These are phyloP conservation scores for Pseudozyma pruni DNA, from an alignment of 1,284 basidiomycete species.

Conservation along the genomic window DNA sequence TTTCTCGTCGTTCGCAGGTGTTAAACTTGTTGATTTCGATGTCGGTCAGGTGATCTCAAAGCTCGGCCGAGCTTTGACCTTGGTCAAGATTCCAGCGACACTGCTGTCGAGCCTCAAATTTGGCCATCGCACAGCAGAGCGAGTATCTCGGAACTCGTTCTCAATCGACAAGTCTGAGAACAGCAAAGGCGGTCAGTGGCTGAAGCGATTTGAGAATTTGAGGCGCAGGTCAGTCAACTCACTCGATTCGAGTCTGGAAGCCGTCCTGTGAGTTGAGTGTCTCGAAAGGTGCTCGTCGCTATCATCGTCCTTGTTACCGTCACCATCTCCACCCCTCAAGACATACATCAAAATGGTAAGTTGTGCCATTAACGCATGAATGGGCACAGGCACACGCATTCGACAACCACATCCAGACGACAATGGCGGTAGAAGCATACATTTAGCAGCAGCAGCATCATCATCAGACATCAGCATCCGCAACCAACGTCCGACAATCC, in stretches of 20 bases:
- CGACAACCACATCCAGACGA: not conserved
- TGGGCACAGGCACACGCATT: slow-evolving; percentile 15
- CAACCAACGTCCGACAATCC: too few relatives aligned
- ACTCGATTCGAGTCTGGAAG: not conserved
- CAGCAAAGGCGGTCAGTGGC: not conserved
- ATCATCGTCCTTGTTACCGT: slow-evolving; percentile 36
- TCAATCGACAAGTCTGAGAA: not conserved
- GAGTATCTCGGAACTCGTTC: slow-evolving; percentile 4
- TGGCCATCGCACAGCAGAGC: too few relatives aligned
- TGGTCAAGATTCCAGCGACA: not conserved
- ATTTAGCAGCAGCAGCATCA: slow-evolving; percentile 6
- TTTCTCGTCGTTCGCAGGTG: not conserved
- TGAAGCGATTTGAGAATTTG: slow-evolving; percentile 6
- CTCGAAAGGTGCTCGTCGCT: slow-evolving; percentile 26
- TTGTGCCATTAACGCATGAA: slow-evolving; percentile 15
- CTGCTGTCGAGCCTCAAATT: too few relatives aligned
- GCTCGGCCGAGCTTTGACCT: slow-evolving; percentile 11
- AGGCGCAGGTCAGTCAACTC: not conserved
- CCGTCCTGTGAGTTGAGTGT: slow-evolving; percentile 2
- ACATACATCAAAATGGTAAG: slow-evolving; percentile 55
- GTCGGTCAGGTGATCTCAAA: slow-evolving; percentile 3
- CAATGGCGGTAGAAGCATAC: not conserved
- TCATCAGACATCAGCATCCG: not conserved
- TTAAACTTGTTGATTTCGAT: not conserved
- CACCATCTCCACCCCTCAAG: slow-evolving; percentile 50